These are phyloP conservation scores for Agaricus blazei DNA, from an alignment of 768 basidiomycete genomes.

Conservation along the genomic window DNA sequence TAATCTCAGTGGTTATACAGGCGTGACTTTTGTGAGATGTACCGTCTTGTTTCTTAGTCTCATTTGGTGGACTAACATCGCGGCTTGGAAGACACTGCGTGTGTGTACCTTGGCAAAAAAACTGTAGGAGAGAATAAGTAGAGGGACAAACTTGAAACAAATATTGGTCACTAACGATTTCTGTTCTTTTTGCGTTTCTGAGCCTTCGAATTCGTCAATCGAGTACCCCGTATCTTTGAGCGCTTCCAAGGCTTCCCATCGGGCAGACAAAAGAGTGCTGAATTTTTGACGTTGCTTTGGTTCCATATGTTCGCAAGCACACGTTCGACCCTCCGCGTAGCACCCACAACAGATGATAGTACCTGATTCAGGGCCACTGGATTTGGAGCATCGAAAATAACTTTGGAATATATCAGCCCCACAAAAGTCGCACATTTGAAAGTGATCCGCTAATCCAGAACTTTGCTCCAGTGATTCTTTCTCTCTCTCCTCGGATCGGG, in stretches of 20 bases:
- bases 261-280: conserved; percentile 5
- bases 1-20: not conserved
- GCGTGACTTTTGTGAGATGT: not conserved
- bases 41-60: not conserved
- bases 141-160: not conserved
- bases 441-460: conserved; percentile 15
- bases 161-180: not conserved
- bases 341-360: conserved; percentile 64
- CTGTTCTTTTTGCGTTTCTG: not conserved
- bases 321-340: conserved; percentile 75
- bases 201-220: not conserved
- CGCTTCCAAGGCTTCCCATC: conserved; percentile 10
- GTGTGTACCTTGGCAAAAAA: not conserved
- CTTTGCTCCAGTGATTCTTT: conserved; percentile 5
- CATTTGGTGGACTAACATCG: not conserved
- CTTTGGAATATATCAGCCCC: conserved; percentile 78
- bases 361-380: conserved; percentile 42
- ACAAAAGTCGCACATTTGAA: conserved; percentile 71
- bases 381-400: conserved; percentile 60
- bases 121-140: not conserved
- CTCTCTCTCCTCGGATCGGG: not conserved
- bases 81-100: conserved; percentile 5
- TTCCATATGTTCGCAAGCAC: conserved; percentile 55
- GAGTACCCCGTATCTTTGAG: conserved; percentile 3
- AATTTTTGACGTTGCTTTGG: conserved; percentile 43